A percentile compares a stretch with the other conserved stretches of the same genome.
phyloP scores from a whole-genome alignment of 192 early-diverging fungal species.

The Coemansia sp. region DNA sequence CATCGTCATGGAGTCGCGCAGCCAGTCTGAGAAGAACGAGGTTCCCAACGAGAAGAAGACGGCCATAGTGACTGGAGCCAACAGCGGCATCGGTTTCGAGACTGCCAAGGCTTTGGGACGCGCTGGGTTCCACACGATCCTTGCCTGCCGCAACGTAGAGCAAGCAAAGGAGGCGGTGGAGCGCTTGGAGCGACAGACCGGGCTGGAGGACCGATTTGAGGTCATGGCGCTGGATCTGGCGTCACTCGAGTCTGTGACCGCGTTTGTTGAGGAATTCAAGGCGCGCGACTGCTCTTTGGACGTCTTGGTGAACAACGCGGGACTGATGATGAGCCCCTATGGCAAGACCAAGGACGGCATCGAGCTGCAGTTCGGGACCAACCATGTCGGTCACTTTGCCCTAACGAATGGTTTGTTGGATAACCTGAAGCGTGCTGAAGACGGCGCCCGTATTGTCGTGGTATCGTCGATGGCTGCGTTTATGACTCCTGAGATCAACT shows the following conservation, averaged over 20 bases:
- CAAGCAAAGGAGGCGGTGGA: slow-evolving; percentile 40
- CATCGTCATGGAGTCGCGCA: slow-evolving; percentile 22
- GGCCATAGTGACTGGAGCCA: slow-evolving; percentile 61
- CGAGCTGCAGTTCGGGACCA: slow-evolving; percentile 69
- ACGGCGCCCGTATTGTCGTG: slow-evolving; percentile 34
- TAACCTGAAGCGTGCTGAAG: slow-evolving; percentile 21
- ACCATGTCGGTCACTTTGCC: slow-evolving; percentile 63
- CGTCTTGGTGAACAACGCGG: slow-evolving; percentile 56
- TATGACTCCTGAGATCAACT: slow-evolving; percentile 28
- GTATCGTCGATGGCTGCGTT: slow-evolving; percentile 45
- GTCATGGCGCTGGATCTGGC: slow-evolving; percentile 58
- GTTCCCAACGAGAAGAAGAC: slow-evolving; percentile 29
- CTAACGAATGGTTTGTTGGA: slow-evolving; percentile 44
- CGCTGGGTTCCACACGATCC: slow-evolving; percentile 58
- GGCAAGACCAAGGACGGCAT: slow-evolving; percentile 61
- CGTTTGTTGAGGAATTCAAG: slow-evolving; percentile 48
- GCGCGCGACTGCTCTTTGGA: slow-evolving; percentile 26
- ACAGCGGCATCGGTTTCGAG: slow-evolving; percentile 64
- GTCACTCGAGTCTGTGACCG: slow-evolving; percentile 46
- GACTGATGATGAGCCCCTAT: slow-evolving; percentile 65
- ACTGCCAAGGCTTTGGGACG: slow-evolving; percentile 61
- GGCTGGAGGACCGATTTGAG: slow-evolving; percentile 34
- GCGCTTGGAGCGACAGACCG: slow-evolving; percentile 40
- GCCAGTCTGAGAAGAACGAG: not conserved
- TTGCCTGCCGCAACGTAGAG: slow-evolving; percentile 45